Conservation (phyloP, 202 grass and related monocot genomes). For the Musa balbisiana region DNA sequence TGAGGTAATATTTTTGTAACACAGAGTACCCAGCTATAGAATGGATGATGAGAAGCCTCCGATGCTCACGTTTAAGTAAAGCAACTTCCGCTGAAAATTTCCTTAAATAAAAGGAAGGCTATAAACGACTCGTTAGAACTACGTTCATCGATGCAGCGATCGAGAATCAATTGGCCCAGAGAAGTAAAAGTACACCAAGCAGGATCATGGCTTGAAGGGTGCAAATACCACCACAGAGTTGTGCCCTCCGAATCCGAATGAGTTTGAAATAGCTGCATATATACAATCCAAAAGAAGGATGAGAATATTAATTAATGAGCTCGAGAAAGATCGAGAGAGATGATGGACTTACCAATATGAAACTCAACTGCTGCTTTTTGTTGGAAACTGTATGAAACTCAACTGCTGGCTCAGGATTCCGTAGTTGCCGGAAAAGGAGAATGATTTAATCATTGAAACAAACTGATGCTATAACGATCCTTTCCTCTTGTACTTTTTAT, state of each 20-base stretch:
- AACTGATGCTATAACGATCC: neutral
- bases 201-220: conserved; percentile 75
- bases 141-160: neutral
- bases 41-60: too few relatives aligned
- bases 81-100: too few relatives aligned
- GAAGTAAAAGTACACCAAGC: neutral
- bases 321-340: neutral
- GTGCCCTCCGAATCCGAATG: conserved; percentile 94
- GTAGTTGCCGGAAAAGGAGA: conserved; percentile 4
- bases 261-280: conserved; percentile 73
- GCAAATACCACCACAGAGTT: conserved; percentile 94
- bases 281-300: neutral
- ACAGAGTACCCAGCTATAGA: too few relatives aligned
- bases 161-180: neutral
- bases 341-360: conserved; percentile 70
- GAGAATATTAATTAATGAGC: neutral
- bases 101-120: neutral
- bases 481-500: neutral
- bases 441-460: neutral
- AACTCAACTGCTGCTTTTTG: conserved; percentile 62
- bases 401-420: conserved; percentile 76
- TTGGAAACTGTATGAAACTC: conserved; percentile 91
- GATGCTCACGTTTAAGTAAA: too few relatives aligned
- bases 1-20: too few relatives aligned
- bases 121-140: neutral